These are phyloP conservation scores for Emericellopsis atlantica DNA, from an alignment of 2,329 filamentous ascomycete species.

Conservation along the genomic window DNA sequence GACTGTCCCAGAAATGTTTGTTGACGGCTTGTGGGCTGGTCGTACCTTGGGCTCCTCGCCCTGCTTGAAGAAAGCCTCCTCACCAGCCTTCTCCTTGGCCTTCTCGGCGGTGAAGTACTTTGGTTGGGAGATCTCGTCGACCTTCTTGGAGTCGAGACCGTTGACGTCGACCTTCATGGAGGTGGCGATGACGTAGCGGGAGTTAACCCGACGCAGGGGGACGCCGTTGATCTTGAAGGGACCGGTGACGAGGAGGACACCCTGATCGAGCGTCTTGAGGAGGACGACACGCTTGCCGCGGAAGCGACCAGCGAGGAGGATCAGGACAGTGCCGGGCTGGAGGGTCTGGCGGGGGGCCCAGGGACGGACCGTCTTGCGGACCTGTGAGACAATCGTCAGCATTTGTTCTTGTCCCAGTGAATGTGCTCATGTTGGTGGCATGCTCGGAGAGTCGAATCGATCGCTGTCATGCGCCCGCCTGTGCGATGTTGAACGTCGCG, in stretches of 20 bases:
- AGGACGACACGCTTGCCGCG: slow-evolving; percentile 99
- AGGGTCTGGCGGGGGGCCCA: slow-evolving; percentile 82
- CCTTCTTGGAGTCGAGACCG: slow-evolving; percentile 83
- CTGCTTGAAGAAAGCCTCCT: slow-evolving; percentile 99
- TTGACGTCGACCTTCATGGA: slow-evolving; percentile 74
- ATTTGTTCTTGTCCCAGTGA: not conserved
- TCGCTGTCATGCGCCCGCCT: no score
- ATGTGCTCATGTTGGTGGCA: not conserved
- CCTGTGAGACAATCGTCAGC: slow-evolving; percentile 36
- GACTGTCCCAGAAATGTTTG: not conserved
- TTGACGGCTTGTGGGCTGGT: not conserved
- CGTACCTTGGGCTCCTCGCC: slow-evolving; percentile 94
- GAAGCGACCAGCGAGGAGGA: slow-evolving; percentile 98
- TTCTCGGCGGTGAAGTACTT: slow-evolving; percentile 98
- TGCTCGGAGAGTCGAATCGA: not conserved
- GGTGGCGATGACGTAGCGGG: slow-evolving; percentile 87
- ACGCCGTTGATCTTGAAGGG: slow-evolving; percentile 99
- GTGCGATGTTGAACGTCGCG: no score
- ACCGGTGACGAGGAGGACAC: slow-evolving; percentile 96
- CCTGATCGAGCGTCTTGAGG: slow-evolving; percentile 94
- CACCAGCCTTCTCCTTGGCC: slow-evolving; percentile 84
- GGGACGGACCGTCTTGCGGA: slow-evolving; percentile 85
- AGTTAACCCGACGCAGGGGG: slow-evolving; percentile 86
- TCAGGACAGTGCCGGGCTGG: slow-evolving; percentile 89
- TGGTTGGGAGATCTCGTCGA: slow-evolving; percentile 59